Conservation (phyloP, 108 stramenopile species). For the Fistulifera solaris region DNA sequence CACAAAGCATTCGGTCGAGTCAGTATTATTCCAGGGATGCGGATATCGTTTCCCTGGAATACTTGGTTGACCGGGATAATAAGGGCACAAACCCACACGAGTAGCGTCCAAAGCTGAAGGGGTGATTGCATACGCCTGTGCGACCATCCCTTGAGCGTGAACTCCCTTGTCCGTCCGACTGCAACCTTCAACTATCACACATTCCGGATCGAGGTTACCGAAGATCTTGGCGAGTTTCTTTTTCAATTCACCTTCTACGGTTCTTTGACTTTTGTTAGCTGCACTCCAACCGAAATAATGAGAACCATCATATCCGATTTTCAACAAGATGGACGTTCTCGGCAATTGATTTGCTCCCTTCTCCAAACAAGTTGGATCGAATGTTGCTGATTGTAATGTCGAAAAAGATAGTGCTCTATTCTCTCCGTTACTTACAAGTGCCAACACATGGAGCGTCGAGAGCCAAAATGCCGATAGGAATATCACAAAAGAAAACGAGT, state of each 20-base stretch:
- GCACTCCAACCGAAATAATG: conserved; percentile 73
- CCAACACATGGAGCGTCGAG: too few relatives aligned
- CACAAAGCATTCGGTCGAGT: conserved; percentile 36
- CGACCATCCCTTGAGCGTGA: conserved; percentile 58
- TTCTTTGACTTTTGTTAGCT: conserved; percentile 21
- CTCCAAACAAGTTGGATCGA: too few relatives aligned
- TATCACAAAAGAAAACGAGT: too few relatives aligned
- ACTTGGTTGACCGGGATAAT: background rate
- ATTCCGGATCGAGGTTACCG: conserved; percentile 53
- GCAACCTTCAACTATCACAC: conserved; percentile 64
- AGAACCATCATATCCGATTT: conserved; percentile 64
- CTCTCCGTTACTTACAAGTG: too few relatives aligned
- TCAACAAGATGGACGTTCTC: conserved; percentile 45
- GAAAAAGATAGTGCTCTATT: too few relatives aligned
- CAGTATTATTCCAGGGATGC: conserved; percentile 43
- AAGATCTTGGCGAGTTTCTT: conserved; percentile 60
- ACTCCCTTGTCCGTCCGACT: conserved; percentile 80
- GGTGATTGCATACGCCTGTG: conserved; percentile 55
- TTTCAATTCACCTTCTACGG: conserved; percentile 33
- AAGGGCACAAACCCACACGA: background rate
- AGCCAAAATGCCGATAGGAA: too few relatives aligned
- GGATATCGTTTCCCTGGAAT: conserved; percentile 41
- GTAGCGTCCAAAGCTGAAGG: background rate
- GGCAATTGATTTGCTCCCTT: background rate
- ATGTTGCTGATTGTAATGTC: too few relatives aligned